Conservation (phyloP, 306 rosid species). For the Cucurbita ficifolia region DNA sequence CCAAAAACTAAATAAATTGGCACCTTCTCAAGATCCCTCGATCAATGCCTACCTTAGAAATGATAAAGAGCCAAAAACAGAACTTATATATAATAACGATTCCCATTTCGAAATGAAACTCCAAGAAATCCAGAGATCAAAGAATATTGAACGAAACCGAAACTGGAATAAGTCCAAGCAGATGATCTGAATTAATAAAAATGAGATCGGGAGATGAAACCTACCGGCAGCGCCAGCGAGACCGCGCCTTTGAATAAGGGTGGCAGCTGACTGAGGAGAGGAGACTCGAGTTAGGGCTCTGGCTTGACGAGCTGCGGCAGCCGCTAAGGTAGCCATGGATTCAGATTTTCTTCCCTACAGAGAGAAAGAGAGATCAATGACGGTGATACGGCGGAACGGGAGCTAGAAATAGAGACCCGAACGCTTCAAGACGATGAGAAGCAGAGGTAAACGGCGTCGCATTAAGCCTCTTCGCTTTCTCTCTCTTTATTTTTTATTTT, state of each 20-base stretch:
- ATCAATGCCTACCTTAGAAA: background rate
- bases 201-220: background rate
- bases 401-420: background rate
- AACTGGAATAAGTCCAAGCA: background rate
- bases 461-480: background rate
- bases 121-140: background rate
- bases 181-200: background rate
- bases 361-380: background rate
- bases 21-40: background rate
- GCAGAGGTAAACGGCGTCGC: background rate
- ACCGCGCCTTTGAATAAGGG: conserved; percentile 53
- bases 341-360: conserved; percentile 9
- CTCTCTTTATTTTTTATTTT: no score
- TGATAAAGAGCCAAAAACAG: background rate
- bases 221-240: conserved; percentile 83
- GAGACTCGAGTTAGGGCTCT: conserved; percentile 42
- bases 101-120: background rate
- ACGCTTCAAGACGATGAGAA: background rate
- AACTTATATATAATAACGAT: background rate
- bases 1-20: background rate
- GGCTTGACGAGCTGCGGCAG: conserved; percentile 58
- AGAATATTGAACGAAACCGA: background rate
- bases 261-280: conserved; percentile 23
- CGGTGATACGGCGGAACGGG: background rate
- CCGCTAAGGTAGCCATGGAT: conserved; percentile 63